Evolutionary conservation across 2,329 filamentous ascomycete genomes (phyloP).

Genomic region (Ploettnerulaceae sp.): DNA sequence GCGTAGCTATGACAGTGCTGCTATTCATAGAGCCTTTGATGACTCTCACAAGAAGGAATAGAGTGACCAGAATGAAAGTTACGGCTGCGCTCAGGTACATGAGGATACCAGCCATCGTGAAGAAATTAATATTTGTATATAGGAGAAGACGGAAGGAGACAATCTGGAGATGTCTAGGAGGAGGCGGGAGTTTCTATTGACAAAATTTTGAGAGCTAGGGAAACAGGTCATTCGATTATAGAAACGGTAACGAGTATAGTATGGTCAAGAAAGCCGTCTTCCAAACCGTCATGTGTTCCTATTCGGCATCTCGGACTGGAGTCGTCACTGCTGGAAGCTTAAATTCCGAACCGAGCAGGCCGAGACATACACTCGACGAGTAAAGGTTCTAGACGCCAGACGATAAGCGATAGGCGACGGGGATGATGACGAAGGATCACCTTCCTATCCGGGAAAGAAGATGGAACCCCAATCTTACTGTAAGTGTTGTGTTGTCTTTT

Average conservation of each 20-base stretch:
- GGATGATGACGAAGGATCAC: not conserved
- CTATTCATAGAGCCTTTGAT: slow-evolving; percentile 12
- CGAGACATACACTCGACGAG: too few relatives aligned
- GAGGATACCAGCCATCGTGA: not conserved
- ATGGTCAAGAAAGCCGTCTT: too few relatives aligned
- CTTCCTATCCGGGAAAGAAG: slow-evolving; percentile 4
- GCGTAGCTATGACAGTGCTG: slow-evolving; percentile 13
- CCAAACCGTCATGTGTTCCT: too few relatives aligned
- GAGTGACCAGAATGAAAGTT: not conserved
- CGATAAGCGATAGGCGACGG: not conserved
- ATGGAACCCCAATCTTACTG: not conserved
- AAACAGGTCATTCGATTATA: too few relatives aligned
- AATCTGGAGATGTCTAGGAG: not conserved
- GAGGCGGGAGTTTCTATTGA: too few relatives aligned
- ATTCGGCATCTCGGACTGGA: too few relatives aligned
- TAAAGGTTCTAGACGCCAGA: too few relatives aligned
- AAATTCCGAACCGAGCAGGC: too few relatives aligned
- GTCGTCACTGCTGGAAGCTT: too few relatives aligned
- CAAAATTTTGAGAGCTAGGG: too few relatives aligned
- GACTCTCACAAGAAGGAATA: slow-evolving; percentile 14
- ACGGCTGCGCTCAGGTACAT: not conserved
- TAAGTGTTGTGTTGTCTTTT: too few relatives aligned
- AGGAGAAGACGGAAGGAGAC: not conserved
- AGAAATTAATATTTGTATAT: not conserved
- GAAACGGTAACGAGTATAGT: too few relatives aligned